Conservation (phyloP, 768 basidiomycete genomes). For the Guyanaporus albipodus region DNA sequence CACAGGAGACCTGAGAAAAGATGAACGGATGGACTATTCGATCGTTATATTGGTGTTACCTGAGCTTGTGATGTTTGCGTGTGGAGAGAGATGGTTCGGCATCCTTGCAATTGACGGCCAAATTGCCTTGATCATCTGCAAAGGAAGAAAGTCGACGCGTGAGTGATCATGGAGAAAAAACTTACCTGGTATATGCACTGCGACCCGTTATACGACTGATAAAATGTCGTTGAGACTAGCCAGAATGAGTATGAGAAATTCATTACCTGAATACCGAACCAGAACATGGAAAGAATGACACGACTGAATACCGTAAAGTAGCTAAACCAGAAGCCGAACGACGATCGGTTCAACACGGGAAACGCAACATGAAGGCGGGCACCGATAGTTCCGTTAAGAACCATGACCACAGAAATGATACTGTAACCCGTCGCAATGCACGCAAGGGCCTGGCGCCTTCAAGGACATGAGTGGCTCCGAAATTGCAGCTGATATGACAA, state of each 20-base stretch:
- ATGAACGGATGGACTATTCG: neutral
- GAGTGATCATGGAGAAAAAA: neutral
- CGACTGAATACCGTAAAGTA: slow-evolving; percentile 83
- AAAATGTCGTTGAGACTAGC: neutral
- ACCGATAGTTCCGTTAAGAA: slow-evolving; percentile 75
- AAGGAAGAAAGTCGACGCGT: neutral
- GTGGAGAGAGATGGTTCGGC: slow-evolving; percentile 57
- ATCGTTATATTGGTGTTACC: slow-evolving; percentile 31
- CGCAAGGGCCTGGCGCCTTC: slow-evolving; percentile 60
- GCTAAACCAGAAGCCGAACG: slow-evolving; percentile 86
- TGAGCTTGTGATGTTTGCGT: slow-evolving; percentile 59
- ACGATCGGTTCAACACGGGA: slow-evolving; percentile 74
- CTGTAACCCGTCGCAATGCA: slow-evolving; percentile 71
- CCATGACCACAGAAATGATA: slow-evolving; percentile 69
- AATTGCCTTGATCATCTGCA: slow-evolving; percentile 72
- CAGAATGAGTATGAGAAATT: neutral
- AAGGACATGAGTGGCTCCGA: neutral
- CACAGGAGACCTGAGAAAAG: slow-evolving; percentile 54
- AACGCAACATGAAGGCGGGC: slow-evolving; percentile 76
- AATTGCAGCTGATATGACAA: neutral
- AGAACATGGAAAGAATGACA: slow-evolving; percentile 73
- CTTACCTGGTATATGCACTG: slow-evolving; percentile 65
- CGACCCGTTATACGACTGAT: slow-evolving; percentile 55
- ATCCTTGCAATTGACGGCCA: slow-evolving; percentile 69
- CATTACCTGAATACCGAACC: slow-evolving; percentile 69